Conservation (phyloP, 495 filamentous ascomycete genomes). For the Saxophila tyrrhenica region DNA sequence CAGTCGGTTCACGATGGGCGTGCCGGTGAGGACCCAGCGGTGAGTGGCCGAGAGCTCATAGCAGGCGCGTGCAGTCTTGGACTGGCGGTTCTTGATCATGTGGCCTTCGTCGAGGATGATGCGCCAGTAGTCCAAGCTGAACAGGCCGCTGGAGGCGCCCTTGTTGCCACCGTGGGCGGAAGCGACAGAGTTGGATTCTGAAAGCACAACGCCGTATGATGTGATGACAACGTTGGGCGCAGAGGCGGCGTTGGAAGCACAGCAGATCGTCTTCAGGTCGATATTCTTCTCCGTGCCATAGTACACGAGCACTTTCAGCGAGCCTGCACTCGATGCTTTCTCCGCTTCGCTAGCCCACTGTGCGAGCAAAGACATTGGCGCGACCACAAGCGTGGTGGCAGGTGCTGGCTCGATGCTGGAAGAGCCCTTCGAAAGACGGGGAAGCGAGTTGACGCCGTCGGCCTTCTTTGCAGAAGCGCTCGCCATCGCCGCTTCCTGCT, state of each 20-base stretch:
- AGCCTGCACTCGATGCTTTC: conserved; percentile 72
- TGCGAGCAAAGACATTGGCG: conserved; percentile 83
- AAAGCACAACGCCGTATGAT: conserved; percentile 86
- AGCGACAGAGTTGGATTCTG: conserved; percentile 67
- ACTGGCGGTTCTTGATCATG: conserved; percentile 75
- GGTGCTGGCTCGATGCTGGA: conserved; percentile 54
- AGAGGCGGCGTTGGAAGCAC: conserved; percentile 54
- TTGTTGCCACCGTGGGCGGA: conserved; percentile 41
- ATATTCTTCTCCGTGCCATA: conserved; percentile 75
- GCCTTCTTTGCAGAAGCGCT: not conserved
- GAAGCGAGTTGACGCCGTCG: conserved; percentile 43
- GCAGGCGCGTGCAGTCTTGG: conserved; percentile 83
- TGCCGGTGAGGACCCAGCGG: conserved; percentile 89
- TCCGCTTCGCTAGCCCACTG: conserved; percentile 95
- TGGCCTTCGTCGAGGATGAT: conserved; percentile 94
- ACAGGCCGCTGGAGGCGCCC: conserved; percentile 58
- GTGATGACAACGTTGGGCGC: conserved; percentile 89
- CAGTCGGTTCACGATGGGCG: conserved; percentile 89
- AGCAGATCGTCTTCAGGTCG: conserved; percentile 67
- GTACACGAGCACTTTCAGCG: conserved; percentile 75
- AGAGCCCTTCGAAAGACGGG: conserved; percentile 45
- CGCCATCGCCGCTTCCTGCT: conserved; percentile 13
- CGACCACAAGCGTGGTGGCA: conserved; percentile 86
- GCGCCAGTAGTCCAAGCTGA: conserved; percentile 85
- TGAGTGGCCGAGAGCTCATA: conserved; percentile 77